phyloP scores from a whole-genome alignment of 495 filamentous ascomycete genomes.

The Podospora pseudopauciseta region DNA sequence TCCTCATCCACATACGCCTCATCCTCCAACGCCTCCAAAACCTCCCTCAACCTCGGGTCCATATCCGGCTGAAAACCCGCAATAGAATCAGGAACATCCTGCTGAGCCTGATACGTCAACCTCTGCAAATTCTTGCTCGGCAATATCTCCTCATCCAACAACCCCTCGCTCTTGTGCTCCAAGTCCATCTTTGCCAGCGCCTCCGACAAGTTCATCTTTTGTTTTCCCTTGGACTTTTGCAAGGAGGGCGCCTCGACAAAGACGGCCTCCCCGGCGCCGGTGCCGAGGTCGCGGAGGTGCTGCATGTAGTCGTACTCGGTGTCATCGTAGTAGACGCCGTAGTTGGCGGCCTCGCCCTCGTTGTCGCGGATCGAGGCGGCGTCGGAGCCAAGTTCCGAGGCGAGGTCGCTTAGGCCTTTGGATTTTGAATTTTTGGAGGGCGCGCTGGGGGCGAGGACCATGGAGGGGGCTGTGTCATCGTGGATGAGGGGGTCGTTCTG shows the following conservation, averaged over 20 bases:
- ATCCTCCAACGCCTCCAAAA: conserved; percentile 90
- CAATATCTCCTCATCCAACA: conserved; percentile 65
- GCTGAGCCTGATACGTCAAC: conserved; percentile 85
- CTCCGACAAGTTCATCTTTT: conserved; percentile 67
- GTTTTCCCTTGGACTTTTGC: conserved; percentile 63
- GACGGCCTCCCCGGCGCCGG: conserved; percentile 57
- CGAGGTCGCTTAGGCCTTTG: conserved; percentile 67
- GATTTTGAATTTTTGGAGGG: conserved; percentile 30
- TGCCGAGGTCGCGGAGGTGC: conserved; percentile 80
- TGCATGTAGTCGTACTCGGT: conserved; percentile 99
- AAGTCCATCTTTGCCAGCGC: conserved; percentile 66
- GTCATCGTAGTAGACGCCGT: conserved; percentile 85
- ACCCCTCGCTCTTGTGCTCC: conserved; percentile 51
- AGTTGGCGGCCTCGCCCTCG: conserved; percentile 92
- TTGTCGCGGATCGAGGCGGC: conserved; percentile 65
- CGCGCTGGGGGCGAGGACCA: conserved; percentile 64
- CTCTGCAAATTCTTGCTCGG: conserved; percentile 68
- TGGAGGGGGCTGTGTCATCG: conserved; percentile 74
- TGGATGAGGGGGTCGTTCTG: conserved; percentile 96
- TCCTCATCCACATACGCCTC: conserved; percentile 93
- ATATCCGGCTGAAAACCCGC: conserved; percentile 96
- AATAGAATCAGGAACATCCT: conserved; percentile 85
- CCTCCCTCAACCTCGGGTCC: conserved; percentile 91
- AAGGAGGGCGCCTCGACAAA: conserved; percentile 67
- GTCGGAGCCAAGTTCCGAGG: conserved; percentile 67